These are phyloP conservation scores for Pseudonitzschia pungens DNA, from an alignment of 108 stramenopile species.

Conservation along the genomic window DNA sequence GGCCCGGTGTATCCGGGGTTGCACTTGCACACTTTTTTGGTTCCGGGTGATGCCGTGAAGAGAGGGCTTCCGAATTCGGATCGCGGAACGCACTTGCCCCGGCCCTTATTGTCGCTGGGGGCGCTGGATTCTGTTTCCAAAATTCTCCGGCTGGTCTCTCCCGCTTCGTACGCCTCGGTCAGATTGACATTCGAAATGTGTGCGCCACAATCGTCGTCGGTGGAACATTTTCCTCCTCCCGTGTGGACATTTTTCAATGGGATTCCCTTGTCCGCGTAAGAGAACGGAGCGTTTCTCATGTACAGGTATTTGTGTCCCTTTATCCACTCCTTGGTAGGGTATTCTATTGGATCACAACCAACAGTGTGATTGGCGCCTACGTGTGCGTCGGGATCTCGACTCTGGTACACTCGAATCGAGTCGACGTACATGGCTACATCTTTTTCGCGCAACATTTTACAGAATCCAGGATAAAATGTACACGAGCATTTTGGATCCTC, in stretches of 20 bases:
- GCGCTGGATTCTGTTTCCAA: neutral
- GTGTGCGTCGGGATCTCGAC: slow-evolving; percentile 64
- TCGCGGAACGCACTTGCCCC: slow-evolving; percentile 26
- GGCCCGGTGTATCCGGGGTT: slow-evolving; percentile 80
- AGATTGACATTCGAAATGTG: slow-evolving; percentile 34
- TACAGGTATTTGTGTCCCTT: slow-evolving; percentile 84
- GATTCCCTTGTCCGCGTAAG: slow-evolving; percentile 60
- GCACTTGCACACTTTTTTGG: slow-evolving; percentile 61
- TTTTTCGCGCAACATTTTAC: slow-evolving; percentile 76
- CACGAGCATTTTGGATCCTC: slow-evolving; percentile 85
- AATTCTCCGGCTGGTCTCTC: neutral
- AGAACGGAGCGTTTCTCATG: slow-evolving; percentile 77
- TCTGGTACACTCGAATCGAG: slow-evolving; percentile 89
- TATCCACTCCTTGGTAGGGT: slow-evolving; percentile 88
- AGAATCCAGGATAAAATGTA: slow-evolving; percentile 83
- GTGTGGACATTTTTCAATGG: slow-evolving; percentile 62
- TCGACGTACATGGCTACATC: slow-evolving; percentile 85
- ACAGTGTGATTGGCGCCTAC: slow-evolving; percentile 69
- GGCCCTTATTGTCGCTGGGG: slow-evolving; percentile 11
- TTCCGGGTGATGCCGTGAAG: neutral
- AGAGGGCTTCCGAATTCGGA: slow-evolving; percentile 29
- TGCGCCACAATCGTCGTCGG: slow-evolving; percentile 78
- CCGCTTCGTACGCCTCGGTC: slow-evolving; percentile 24
- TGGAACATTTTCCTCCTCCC: slow-evolving; percentile 79
- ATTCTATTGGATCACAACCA: slow-evolving; percentile 85